Conservation (phyloP, 441 rosid genomes). For the Gossypium lobatum region DNA sequence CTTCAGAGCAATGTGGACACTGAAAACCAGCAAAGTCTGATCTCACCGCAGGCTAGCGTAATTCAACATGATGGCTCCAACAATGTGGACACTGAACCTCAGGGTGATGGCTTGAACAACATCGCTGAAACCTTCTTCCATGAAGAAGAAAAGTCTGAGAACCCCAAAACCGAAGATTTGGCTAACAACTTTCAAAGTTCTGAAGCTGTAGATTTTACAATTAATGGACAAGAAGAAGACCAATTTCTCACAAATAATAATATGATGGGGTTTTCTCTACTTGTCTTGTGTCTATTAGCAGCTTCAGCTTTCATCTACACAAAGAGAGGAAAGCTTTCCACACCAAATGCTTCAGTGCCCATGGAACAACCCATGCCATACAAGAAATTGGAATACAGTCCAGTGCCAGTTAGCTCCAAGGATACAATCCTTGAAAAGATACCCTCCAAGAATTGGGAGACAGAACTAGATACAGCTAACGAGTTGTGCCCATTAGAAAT, state of each 20-base stretch:
- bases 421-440: slow-evolving; percentile 27
- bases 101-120: slow-evolving; percentile 1
- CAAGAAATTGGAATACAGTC: slow-evolving; percentile 26
- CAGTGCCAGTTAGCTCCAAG: slow-evolving; percentile 23
- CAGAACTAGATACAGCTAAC: slow-evolving; percentile 34
- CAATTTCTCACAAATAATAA: slow-evolving; percentile 8
- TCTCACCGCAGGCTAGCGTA: slow-evolving; percentile 12
- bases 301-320: slow-evolving; percentile 28
- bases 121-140: slow-evolving; percentile 8
- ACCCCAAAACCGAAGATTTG: slow-evolving; percentile 11
- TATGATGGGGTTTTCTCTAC: slow-evolving; percentile 26
- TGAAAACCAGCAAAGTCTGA: slow-evolving; percentile 11
- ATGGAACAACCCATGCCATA: slow-evolving; percentile 16
- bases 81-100: slow-evolving; percentile 8
- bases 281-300: slow-evolving; percentile 38
- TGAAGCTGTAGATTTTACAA: slow-evolving; percentile 6
- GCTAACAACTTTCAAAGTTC: slow-evolving; percentile 12
- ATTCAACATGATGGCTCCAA: slow-evolving; percentile 15
- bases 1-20: slow-evolving; percentile 15
- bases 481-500: slow-evolving; percentile 63
- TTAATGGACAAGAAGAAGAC: slow-evolving; percentile 4
- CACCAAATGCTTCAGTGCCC: slow-evolving; percentile 18
- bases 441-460: slow-evolving; percentile 31
- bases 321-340: slow-evolving; percentile 28
- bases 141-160: slow-evolving; percentile 16